A percentile compares a stretch with the other conserved stretches of the same genome.
Conservation (phyloP, 495 filamentous ascomycete genomes). For the Penicillium pulvis region DNA sequence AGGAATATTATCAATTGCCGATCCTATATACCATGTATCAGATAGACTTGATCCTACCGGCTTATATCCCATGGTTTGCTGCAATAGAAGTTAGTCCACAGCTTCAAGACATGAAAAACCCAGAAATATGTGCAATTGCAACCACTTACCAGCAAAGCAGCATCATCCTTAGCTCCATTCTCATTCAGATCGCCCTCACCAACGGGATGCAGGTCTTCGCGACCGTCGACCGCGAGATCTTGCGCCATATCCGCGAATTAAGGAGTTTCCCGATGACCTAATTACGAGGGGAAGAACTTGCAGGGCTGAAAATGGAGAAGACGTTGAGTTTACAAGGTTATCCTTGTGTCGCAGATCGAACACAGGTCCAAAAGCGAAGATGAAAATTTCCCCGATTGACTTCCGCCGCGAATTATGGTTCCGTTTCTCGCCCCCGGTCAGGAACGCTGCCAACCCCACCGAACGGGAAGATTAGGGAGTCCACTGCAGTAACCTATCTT, state of each 20-base stretch:
- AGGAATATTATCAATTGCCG: conserved; percentile 8
- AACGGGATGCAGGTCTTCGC: conserved; percentile 24
- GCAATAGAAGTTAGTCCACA: conserved; percentile 22
- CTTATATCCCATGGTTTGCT: conserved; percentile 53
- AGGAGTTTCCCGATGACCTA: not conserved
- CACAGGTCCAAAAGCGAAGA: not conserved
- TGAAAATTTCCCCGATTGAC: conserved; percentile 10
- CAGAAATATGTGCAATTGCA: not conserved
- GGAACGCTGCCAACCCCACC: conserved; percentile 15
- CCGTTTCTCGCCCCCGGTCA: conserved; percentile 15
- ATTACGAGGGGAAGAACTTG: not conserved
- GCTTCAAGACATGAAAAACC: not conserved
- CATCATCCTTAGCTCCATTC: conserved; percentile 43
- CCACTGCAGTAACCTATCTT: conserved; percentile 1
- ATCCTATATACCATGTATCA: conserved; percentile 1
- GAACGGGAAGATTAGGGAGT: conserved; percentile 23
- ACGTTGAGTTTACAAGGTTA: not conserved
- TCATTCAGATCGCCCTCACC: conserved; percentile 35
- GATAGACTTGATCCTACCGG: conserved; percentile 33
- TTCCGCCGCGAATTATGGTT: conserved; percentile 15
- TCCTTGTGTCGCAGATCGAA: not conserved
- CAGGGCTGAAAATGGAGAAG: not conserved
- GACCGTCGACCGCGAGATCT: conserved; percentile 27
- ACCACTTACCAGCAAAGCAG: conserved; percentile 42
- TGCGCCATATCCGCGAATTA: conserved; percentile 15